phyloP scores from a whole-genome alignment of 495 filamentous ascomycete genomes.

The Hypoxylon crocopeplum region DNA sequence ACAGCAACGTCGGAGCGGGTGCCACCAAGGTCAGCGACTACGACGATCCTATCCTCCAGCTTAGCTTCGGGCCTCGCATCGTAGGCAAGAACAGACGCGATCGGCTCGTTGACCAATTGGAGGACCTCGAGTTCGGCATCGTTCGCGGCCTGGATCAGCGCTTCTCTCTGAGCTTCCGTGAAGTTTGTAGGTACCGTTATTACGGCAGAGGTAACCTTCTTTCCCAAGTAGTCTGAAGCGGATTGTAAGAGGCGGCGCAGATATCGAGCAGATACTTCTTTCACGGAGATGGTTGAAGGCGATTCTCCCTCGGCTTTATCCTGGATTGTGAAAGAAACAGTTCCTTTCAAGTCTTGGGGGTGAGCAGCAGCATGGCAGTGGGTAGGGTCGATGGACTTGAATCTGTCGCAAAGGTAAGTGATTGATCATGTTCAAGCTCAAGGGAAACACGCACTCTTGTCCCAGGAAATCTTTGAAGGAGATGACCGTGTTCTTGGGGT shows the following conservation, averaged over 20 bases:
- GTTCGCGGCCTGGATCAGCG: constrained; percentile 77
- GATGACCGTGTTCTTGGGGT: constrained; percentile 88
- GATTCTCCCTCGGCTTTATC: constrained; percentile 65
- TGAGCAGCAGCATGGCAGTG: constrained; percentile 93
- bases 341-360: constrained; percentile 75
- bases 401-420: constrained; percentile 54
- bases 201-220: constrained; percentile 89
- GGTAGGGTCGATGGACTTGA: constrained; percentile 94
- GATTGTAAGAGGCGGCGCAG: constrained; percentile 80
- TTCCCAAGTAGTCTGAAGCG: constrained; percentile 89
- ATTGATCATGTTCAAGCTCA: background rate
- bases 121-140: constrained; percentile 86
- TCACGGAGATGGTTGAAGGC: constrained; percentile 75
- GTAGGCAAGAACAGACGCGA: constrained; percentile 89
- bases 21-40: constrained; percentile 92
- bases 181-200: constrained; percentile 95
- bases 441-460: constrained; percentile 69
- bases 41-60: constrained; percentile 82
- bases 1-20: constrained; percentile 92
- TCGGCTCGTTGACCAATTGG: constrained; percentile 92
- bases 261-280: constrained; percentile 87
- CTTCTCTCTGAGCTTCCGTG: constrained; percentile 80
- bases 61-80: constrained; percentile 82
- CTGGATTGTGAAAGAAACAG: constrained; percentile 81
- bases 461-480: constrained; percentile 96